These are phyloP conservation scores for Sanghuangporus sanghuang DNA, from an alignment of 1,284 basidiomycete genomes.

Conservation along the genomic window DNA sequence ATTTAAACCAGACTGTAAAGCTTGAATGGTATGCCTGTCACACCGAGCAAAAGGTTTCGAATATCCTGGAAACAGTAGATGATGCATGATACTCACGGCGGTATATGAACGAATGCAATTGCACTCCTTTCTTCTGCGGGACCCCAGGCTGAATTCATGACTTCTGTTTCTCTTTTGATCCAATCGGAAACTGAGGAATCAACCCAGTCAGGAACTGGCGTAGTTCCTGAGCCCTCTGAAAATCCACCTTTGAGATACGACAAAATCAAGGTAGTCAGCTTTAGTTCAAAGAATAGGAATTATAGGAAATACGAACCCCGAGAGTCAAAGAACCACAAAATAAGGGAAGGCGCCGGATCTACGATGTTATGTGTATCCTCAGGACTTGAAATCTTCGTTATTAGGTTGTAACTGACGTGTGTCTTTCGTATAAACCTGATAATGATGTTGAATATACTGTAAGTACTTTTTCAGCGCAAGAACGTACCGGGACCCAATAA, in stretches of 20 bases:
- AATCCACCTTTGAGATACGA: constrained; percentile 35
- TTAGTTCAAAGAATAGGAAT: neutral
- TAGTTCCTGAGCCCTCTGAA: constrained; percentile 36
- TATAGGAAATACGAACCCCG: constrained; percentile 36
- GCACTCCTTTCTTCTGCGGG: constrained; percentile 43
- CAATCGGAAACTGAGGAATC: constrained; percentile 55
- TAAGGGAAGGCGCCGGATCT: constrained; percentile 45
- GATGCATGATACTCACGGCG: constrained; percentile 36
- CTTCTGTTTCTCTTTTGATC: constrained; percentile 46
- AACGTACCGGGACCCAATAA: constrained; percentile 64
- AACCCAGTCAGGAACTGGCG: constrained; percentile 58
- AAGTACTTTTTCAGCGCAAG: neutral
- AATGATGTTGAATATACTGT: neutral
- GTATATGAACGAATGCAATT: constrained; percentile 68
- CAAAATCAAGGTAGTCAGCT: neutral
- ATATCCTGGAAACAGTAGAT: neutral
- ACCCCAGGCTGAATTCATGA: constrained; percentile 58
- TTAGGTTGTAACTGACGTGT: constrained; percentile 24
- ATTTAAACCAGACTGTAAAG: constrained; percentile 44
- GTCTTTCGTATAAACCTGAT: constrained; percentile 30
- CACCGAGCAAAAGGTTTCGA: neutral
- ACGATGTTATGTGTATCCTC: neutral
- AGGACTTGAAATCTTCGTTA: neutral
- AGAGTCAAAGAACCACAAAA: constrained; percentile 73
- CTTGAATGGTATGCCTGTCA: constrained; percentile 45